These are phyloP conservation scores for Wickerhamiella qilinensis DNA, from an alignment of 805 yeast genomes.

Conservation along the genomic window DNA sequence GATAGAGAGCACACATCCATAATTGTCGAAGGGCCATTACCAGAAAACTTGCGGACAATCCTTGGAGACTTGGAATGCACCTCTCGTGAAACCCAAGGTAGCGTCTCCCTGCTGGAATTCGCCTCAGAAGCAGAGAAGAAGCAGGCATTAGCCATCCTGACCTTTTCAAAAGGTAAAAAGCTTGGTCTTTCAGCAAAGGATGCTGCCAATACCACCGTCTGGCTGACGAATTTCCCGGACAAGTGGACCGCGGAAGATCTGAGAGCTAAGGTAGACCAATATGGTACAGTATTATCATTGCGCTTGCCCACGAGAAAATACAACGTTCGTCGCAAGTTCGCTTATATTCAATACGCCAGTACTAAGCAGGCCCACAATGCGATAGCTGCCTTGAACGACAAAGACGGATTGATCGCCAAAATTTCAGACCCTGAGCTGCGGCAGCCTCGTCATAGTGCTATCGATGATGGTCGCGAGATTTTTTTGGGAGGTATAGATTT, in stretches of 20 bases:
- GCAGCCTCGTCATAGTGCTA: background rate
- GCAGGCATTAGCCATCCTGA: background rate
- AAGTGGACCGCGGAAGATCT: background rate
- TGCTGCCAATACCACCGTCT: conserved; percentile 2
- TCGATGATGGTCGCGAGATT: conserved; percentile 2
- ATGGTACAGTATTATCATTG: conserved; percentile 1
- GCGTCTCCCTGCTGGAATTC: background rate
- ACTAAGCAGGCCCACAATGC: background rate
- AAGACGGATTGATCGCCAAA: conserved; percentile 1
- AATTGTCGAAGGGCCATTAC: background rate
- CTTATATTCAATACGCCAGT: conserved; percentile 2
- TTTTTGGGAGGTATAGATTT: conserved; percentile 3
- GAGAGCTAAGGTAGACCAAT: background rate
- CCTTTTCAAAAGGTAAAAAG: background rate
- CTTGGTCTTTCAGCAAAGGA: background rate
- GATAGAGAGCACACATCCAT: background rate
- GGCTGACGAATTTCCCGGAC: conserved; percentile 2
- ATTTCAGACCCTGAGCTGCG: conserved; percentile 2
- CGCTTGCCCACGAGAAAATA: conserved; percentile 1
- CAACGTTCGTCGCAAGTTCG: background rate
- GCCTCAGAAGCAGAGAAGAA: background rate
- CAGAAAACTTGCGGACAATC: background rate
- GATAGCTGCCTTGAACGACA: background rate
- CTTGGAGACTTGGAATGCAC: background rate
- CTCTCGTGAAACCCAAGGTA: background rate